Base-by-base conservation (phyloP, 2,329 filamentous ascomycete species). In the Hortaea sp. region DNA sequence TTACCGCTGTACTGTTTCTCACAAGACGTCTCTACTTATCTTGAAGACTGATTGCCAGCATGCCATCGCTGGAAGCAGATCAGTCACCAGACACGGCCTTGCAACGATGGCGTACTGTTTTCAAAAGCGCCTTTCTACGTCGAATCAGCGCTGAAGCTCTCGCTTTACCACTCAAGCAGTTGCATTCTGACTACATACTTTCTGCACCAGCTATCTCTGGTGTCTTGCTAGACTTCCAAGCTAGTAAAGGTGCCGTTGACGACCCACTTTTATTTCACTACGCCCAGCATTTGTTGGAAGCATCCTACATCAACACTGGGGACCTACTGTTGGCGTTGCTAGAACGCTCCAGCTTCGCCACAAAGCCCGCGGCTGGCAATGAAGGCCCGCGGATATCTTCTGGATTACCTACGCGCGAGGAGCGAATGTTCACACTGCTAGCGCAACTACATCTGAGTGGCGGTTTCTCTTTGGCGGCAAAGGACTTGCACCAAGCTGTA, bases 221-320 rank as follows among this genome's bases (percentile, higher is more conserved):
- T 10, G 44, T 51, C 6, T 49, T 61, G 31, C 43, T 62, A 6
- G 46, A 51, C n/a, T 54, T 59, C 34, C 56, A 55, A 29, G 44
- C 50, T 20, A 29, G 43, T 10, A 48, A 42, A 12, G 45, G 41
- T n/a, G 49, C 44, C 31, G 34, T 49, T n/a, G 58, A 61, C 29
- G 60, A 63, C 42, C 57, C 61, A 12, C 44, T 63, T 10, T 46
- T 63, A 2, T 54, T 55, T 41, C 45, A 45, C 6, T 64, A 64
- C 44, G 49, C 57, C 20, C 50, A 57, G 5, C 43, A 49, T 11
- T 49, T 64, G 7, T 46, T 64, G 39, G 48, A 45, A 31, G 45
- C 47, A 4, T 49, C 49, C 4, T 52, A 51, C 41, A 51, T 62
- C 29, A 49, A 50, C n/a, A 49, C 54, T 5, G 53, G 52, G 35